These are phyloP conservation scores for Pichia sp. DNA, from an alignment of 1,139 yeast genomes.

Conservation along the genomic window DNA sequence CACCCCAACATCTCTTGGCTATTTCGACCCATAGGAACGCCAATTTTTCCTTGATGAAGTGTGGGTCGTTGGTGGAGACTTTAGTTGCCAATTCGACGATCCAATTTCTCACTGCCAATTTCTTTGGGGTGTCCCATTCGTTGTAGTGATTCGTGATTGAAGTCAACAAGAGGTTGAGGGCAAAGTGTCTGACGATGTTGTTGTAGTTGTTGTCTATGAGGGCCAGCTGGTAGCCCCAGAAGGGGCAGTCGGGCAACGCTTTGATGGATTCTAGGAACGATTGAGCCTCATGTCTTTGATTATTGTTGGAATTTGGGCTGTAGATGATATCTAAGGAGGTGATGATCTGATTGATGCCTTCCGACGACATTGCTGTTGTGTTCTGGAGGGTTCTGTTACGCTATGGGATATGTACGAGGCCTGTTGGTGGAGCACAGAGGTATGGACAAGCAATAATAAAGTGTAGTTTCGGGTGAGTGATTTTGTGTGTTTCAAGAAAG, in stretches of 20 bases:
- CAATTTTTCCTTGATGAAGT: constrained; percentile 83
- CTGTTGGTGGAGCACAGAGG: no score
- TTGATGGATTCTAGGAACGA: constrained; percentile 73
- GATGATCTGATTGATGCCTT: constrained; percentile 67
- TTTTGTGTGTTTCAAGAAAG: no score
- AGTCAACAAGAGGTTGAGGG: constrained; percentile 74
- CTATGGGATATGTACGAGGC: neutral
- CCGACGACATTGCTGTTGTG: constrained; percentile 51
- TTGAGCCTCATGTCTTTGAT: constrained; percentile 66
- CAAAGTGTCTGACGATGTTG: constrained; percentile 84
- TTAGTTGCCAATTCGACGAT: constrained; percentile 71
- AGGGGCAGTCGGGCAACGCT: constrained; percentile 78
- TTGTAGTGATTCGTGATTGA: constrained; percentile 57
- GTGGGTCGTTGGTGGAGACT: constrained; percentile 69
- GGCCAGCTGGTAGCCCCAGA: constrained; percentile 90
- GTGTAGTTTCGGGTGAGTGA: no score
- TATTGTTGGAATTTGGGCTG: constrained; percentile 65
- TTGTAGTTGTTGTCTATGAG: constrained; percentile 56
- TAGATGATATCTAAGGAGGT: constrained; percentile 79
- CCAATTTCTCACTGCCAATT: constrained; percentile 77
- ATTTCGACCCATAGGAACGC: constrained; percentile 91
- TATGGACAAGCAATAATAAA: no score
- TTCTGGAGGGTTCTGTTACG: no score
- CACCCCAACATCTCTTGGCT: constrained; percentile 94
- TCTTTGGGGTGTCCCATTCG: constrained; percentile 60